A percentile compares a stretch with the other conserved stretches of the same genome.
phyloP scores from a whole-genome alignment of 2,329 filamentous ascomycete species.

The Epichloe gansuensis region DNA sequence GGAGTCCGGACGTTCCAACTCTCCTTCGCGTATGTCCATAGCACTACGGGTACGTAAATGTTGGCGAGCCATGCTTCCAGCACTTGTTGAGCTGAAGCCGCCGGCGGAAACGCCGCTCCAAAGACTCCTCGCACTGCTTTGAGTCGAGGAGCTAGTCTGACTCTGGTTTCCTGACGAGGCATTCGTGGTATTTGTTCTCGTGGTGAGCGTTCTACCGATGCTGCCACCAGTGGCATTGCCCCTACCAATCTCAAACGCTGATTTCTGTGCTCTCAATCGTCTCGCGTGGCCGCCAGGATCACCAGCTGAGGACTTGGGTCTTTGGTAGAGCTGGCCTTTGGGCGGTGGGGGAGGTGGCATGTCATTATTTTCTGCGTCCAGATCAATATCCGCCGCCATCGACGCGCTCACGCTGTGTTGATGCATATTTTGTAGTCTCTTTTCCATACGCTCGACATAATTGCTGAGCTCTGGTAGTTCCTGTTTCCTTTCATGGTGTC shows the following conservation, averaged over 20 bases:
- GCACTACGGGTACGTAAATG: constrained; percentile 53
- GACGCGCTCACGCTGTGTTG: constrained; percentile 35
- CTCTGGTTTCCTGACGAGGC: constrained; percentile 62
- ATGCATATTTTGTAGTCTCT: constrained; percentile 60
- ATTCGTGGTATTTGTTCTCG: constrained; percentile 72
- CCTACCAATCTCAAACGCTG: constrained; percentile 63
- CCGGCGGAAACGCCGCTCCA: constrained; percentile 92
- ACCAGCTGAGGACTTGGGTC: constrained; percentile 47
- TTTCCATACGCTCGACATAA: constrained; percentile 89
- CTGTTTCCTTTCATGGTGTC: constrained; percentile 33
- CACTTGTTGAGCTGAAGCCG: constrained; percentile 87
- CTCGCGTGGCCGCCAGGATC: constrained; percentile 26
- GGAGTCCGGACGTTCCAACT: constrained; percentile 43
- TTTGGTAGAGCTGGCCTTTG: constrained; percentile 36
- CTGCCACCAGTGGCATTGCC: constrained; percentile 16
- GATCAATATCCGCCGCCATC: constrained; percentile 6
- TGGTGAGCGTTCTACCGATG: constrained; percentile 71
- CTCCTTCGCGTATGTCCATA: constrained; percentile 45
- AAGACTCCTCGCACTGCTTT: constrained; percentile 69
- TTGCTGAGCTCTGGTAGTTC: constrained; percentile 62
- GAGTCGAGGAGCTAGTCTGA: constrained; percentile 59
- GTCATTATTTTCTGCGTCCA: constrained; percentile 25
- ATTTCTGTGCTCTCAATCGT: constrained; percentile 53
- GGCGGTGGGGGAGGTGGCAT: constrained; percentile 51
- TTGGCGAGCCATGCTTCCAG: constrained; percentile 78